Evolutionary conservation across 73 alveolate genomes (phyloP).

Genomic region (Stentor coeruleus): DNA sequence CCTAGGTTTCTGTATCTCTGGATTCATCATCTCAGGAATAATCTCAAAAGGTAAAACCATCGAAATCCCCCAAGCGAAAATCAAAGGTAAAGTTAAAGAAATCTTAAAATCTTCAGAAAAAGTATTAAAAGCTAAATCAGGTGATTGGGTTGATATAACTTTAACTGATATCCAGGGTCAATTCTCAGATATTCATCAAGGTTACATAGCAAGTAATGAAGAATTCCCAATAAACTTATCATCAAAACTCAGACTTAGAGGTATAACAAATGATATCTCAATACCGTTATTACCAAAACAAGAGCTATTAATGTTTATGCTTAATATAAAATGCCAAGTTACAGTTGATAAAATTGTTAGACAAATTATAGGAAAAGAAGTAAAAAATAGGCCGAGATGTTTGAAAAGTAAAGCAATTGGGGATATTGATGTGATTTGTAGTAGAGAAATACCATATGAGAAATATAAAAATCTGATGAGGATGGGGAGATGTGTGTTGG

Average conservation of each 20-base stretch:
- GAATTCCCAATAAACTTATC: neutral
- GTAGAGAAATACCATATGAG: neutral
- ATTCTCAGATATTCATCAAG: neutral
- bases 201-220: neutral
- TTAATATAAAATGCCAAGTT: neutral
- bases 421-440: neutral
- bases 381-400: neutral
- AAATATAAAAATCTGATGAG: neutral
- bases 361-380: neutral
- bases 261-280: neutral
- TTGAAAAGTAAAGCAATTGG: neutral
- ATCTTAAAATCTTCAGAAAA: neutral
- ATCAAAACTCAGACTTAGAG: neutral
- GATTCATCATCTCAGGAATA: neutral
- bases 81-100: neutral
- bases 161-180: neutral
- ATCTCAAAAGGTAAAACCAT: neutral
- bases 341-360: constrained; percentile 12
- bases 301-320: too few relatives aligned
- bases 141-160: neutral
- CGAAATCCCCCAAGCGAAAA: neutral
- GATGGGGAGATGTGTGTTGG: neutral
- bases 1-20: neutral
- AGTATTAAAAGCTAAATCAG: neutral
- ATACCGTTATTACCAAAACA: neutral